Evolutionary conservation across 192 early-diverging fungal species (phyloP), one percentile per base, ranked within the genome.

Genomic region (Diversispora epigaea): DNA sequence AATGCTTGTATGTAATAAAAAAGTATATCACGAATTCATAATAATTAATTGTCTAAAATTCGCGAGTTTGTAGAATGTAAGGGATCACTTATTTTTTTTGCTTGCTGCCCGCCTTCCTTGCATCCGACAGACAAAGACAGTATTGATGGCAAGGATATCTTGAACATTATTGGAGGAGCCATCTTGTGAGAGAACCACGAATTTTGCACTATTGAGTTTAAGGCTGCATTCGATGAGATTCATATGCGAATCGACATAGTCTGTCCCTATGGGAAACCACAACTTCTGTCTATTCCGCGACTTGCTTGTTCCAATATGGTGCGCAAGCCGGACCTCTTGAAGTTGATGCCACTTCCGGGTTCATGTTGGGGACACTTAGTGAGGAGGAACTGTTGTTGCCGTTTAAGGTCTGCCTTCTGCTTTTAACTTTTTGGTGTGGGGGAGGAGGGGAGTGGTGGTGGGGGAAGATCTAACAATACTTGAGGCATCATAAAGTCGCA

Each of bases 311-410:
- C 71, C 41, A 72, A 19, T 72, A 72, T n/a, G 57, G 32, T 49
- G 19, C 41, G 57, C 21, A 72, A 72, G 11, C 56, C 57, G 17
- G 71, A 7, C 46, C 71, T 45, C 56, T 72, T 72, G 56, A 72
- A 72, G 58, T 61, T 72, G 71, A 72, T 72, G 41, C 6, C 15
- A 58, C 6, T 57, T 32, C 71, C 43, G 21, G 61, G 71, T n/a
- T 46, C 17, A 57, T 70, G 52, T 25, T 70, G 21, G 15, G 25
- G 52, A 57, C 6, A 70, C 15, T 55, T 47, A 15, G 15, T 52
- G 67, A 68, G 46, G 17, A 68, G 32, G 32, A 40, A 2, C n/a
- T n/a, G n/a, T 49, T 67, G 45, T 49, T 67, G 45, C 46, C 45
- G 12, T 46, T 67, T 7, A 39, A 47, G 65, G 4, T 67, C 45